Conservation (phyloP, 2,329 filamentous ascomycete species). For the Aspergillus brasiliensis region DNA sequence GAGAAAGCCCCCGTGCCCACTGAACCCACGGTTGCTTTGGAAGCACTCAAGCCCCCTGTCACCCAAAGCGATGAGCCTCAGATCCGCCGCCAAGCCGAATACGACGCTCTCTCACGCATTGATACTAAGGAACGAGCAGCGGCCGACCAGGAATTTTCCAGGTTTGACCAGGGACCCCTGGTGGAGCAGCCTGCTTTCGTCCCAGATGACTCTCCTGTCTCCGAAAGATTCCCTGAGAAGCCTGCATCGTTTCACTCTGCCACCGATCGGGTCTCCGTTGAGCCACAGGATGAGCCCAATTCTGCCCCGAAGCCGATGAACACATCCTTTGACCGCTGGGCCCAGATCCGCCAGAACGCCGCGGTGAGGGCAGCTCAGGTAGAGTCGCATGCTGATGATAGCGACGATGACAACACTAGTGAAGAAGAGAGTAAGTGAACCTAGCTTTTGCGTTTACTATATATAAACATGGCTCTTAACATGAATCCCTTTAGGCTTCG, state of each 20-base stretch:
- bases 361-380: constrained; percentile 73
- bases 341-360: constrained; percentile 92
- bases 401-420: constrained; percentile 85
- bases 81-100: constrained; percentile 53
- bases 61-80: constrained; percentile 36
- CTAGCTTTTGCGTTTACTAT: neutral
- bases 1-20: constrained; percentile 23
- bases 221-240: constrained; percentile 20
- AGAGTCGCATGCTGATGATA: constrained; percentile 59
- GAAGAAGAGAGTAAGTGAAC: constrained; percentile 83
- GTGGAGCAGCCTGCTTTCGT: constrained; percentile 82
- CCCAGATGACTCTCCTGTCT: constrained; percentile 54
- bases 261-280: constrained; percentile 13
- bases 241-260: constrained; percentile 7
- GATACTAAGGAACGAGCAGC: constrained; percentile 53
- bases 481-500: constrained; percentile 68
- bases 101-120: constrained; percentile 62
- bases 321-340: constrained; percentile 79
- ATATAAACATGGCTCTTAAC: constrained; percentile 30
- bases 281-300: constrained; percentile 10
- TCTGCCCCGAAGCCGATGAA: constrained; percentile 10
- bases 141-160: constrained; percentile 57
- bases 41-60: constrained; percentile 27
- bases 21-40: neutral
- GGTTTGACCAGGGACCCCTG: constrained; percentile 87